phyloP scores from a whole-genome alignment of 176 grass and related monocot species.

The Puccinellia tenuiflora region DNA sequence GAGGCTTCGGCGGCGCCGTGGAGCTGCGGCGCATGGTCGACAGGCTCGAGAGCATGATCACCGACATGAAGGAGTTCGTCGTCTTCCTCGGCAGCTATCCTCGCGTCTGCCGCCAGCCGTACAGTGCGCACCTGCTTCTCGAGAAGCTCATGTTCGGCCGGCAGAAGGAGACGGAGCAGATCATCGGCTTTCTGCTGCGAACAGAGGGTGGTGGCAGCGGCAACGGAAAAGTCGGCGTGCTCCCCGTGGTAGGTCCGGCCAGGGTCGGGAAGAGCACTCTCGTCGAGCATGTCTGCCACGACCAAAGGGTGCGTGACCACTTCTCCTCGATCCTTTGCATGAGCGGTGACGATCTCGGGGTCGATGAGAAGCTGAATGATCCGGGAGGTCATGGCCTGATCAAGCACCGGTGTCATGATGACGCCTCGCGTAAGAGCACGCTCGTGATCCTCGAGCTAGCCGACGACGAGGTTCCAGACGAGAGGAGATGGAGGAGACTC shows the following conservation, averaged over 20 bases:
- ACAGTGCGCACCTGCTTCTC: background rate
- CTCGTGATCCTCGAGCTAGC: slow-evolving; percentile 3
- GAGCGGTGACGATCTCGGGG: background rate
- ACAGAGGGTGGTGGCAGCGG: background rate
- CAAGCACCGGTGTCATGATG: background rate
- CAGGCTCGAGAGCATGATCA: background rate
- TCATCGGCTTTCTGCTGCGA: slow-evolving; percentile 1
- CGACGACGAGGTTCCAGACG: background rate
- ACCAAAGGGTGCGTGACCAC: slow-evolving; percentile 22
- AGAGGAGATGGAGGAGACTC: slow-evolving; percentile 1
- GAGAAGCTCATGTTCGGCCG: slow-evolving; percentile 34
- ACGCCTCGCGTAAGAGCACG: background rate
- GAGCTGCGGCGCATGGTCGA: slow-evolving; percentile 6
- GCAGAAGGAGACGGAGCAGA: slow-evolving; percentile 8
- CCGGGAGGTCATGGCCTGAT: background rate
- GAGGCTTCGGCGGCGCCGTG: background rate
- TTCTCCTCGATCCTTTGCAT: slow-evolving; percentile 7
- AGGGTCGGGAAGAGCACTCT: slow-evolving; percentile 46
- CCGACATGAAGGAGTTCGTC: slow-evolving; percentile 18
- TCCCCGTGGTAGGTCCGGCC: background rate
- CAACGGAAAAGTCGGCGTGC: background rate
- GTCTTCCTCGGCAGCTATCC: slow-evolving; percentile 9
- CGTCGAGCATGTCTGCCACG: slow-evolving; percentile 24
- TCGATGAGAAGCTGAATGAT: background rate
- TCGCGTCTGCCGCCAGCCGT: background rate